A percentile compares a stretch with the other conserved stretches of the same genome.
Conservation (phyloP, 192 early-diverging fungal species). For the Rhizophlyctis rosea region DNA sequence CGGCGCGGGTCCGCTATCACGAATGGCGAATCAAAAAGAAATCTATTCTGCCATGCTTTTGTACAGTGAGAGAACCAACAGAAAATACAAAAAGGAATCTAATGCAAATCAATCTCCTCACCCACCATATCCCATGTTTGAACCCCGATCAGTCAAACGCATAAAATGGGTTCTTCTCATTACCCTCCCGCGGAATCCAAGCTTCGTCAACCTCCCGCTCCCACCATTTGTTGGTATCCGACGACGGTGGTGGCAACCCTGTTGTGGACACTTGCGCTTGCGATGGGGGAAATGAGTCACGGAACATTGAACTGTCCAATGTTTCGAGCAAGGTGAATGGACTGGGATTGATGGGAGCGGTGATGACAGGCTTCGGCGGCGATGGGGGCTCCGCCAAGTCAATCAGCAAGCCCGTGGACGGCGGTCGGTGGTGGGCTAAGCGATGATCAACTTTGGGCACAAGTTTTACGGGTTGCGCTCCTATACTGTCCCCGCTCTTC, state of each 20-base stretch:
- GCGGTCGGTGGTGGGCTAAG: conserved; percentile 1
- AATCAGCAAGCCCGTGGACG: conserved; percentile 25
- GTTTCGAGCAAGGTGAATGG: too few relatives aligned
- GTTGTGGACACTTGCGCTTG: neutral
- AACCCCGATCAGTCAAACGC: too few relatives aligned
- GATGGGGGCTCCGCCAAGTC: conserved; percentile 25
- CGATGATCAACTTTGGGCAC: neutral
- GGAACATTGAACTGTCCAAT: too few relatives aligned
- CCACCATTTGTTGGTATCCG: conserved; percentile 29
- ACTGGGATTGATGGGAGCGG: neutral
- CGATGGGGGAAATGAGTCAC: conserved; percentile 25
- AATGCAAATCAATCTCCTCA: too few relatives aligned
- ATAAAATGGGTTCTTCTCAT: conserved; percentile 10
- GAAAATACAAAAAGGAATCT: too few relatives aligned
- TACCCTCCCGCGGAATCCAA: conserved; percentile 28
- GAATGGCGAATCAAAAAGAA: too few relatives aligned
- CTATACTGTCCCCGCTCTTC: neutral
- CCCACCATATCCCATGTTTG: too few relatives aligned
- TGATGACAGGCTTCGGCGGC: conserved; percentile 4
- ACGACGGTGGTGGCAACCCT: conserved; percentile 30
- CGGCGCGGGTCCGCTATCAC: too few relatives aligned
- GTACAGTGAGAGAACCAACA: too few relatives aligned
- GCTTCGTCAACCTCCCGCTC: conserved; percentile 27
- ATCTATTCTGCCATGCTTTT: too few relatives aligned
- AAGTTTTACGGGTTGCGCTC: neutral